phyloP scores from a whole-genome alignment of 371 early-diverging fungal genomes.

The Lichtheimia ornata region DNA sequence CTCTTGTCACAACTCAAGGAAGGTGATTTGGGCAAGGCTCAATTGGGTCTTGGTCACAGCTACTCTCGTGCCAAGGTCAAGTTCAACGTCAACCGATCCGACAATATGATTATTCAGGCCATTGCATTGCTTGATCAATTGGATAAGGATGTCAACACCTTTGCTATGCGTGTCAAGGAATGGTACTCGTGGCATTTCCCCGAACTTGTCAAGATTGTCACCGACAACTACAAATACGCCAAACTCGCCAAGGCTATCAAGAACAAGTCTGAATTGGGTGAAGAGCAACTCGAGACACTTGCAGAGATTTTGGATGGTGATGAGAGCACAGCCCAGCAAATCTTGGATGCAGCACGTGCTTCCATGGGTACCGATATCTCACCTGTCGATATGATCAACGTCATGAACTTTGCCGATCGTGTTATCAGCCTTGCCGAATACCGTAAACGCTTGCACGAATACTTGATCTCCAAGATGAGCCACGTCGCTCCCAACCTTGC shows the following conservation, averaged over 20 bases:
- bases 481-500: slow-evolving; percentile 97
- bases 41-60: slow-evolving; percentile 96
- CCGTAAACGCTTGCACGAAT: slow-evolving; percentile 87
- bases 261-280: slow-evolving; percentile 86
- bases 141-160: slow-evolving; percentile 95
- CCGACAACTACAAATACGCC: slow-evolving; percentile 91
- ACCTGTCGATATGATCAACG: slow-evolving; percentile 92
- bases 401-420: slow-evolving; percentile 91
- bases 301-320: slow-evolving; percentile 77
- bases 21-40: slow-evolving; percentile 91
- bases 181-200: slow-evolving; percentile 99
- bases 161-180: slow-evolving; percentile 89
- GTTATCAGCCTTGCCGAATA: slow-evolving; percentile 92
- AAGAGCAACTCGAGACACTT: slow-evolving; percentile 73
- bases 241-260: slow-evolving; percentile 84
- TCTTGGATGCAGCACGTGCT: slow-evolving; percentile 90
- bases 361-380: slow-evolving; percentile 97
- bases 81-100: slow-evolving; percentile 94
- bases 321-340: slow-evolving; percentile 68
- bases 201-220: slow-evolving; percentile 93
- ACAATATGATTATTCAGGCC: slow-evolving; percentile 95
- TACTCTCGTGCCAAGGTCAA: slow-evolving; percentile 98
- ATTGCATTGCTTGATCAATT: slow-evolving; percentile 90
- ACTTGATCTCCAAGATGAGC: slow-evolving; percentile 95
- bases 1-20: slow-evolving; percentile 87